These are phyloP conservation scores for Taphrina pruni DNA, from an alignment of 1,139 yeast genomes.

Conservation along the genomic window DNA sequence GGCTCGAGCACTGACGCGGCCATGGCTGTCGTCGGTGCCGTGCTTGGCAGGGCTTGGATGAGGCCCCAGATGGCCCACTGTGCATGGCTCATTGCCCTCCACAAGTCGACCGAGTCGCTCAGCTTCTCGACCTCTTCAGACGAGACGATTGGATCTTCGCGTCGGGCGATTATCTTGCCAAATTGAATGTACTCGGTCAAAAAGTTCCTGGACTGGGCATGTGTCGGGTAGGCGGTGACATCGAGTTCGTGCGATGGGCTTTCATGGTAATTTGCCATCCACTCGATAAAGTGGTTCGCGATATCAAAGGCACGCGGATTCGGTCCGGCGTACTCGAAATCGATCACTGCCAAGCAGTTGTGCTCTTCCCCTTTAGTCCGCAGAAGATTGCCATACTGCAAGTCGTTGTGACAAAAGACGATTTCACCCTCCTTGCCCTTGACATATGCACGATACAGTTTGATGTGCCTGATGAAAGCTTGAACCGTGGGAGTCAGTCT, in stretches of 20 bases:
- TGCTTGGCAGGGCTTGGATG: slow-evolving; percentile 59
- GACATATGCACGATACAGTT: slow-evolving; percentile 59
- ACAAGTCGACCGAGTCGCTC: slow-evolving; percentile 68
- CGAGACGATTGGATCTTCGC: slow-evolving; percentile 55
- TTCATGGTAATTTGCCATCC: slow-evolving; percentile 94
- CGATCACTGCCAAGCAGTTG: slow-evolving; percentile 84
- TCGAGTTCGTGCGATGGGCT: slow-evolving; percentile 66
- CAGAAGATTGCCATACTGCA: slow-evolving; percentile 88
- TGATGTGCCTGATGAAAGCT: slow-evolving; percentile 58
- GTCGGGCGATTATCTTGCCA: slow-evolving; percentile 26
- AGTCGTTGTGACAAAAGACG: slow-evolving; percentile 71
- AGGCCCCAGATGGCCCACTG: slow-evolving; percentile 94
- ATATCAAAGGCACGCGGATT: slow-evolving; percentile 88
- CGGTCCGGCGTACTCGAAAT: slow-evolving; percentile 95
- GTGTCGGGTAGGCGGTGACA: slow-evolving; percentile 66
- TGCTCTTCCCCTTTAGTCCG: slow-evolving; percentile 62
- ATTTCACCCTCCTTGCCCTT: slow-evolving; percentile 56
- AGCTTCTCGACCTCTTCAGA: slow-evolving; percentile 61
- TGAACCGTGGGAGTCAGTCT: slow-evolving; percentile 15
- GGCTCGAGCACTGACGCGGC: no score
- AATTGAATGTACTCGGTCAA: slow-evolving; percentile 28
- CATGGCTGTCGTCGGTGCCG: not conserved
- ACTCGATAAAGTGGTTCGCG: slow-evolving; percentile 86
- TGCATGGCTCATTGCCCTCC: slow-evolving; percentile 82
- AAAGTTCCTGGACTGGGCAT: slow-evolving; percentile 71